Conservation (phyloP, 2,329 filamentous ascomycete species). For the Xylaria sp. region DNA sequence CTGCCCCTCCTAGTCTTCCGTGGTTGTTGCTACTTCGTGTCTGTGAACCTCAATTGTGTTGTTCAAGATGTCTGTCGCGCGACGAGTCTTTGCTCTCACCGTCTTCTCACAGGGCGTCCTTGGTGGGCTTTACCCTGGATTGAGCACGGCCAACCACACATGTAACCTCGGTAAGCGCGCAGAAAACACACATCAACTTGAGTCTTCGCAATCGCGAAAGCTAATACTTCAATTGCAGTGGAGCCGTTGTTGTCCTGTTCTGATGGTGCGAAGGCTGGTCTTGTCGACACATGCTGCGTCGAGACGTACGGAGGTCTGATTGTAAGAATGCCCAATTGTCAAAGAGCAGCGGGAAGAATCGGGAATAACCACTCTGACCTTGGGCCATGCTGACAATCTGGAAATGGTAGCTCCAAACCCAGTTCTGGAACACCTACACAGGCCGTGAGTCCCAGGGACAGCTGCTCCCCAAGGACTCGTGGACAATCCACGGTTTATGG, state of each 20-base stretch:
- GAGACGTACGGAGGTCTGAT: constrained; percentile 73
- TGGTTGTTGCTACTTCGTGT: constrained; percentile 1
- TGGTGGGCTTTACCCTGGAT: constrained; percentile 55
- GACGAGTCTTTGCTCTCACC: constrained; percentile 43
- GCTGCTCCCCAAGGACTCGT: constrained; percentile 64
- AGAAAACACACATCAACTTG: neutral
- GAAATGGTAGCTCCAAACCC: constrained; percentile 60
- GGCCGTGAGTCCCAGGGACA: constrained; percentile 67
- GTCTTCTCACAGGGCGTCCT: constrained; percentile 45
- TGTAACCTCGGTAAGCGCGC: constrained; percentile 58
- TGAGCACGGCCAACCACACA: constrained; percentile 65
- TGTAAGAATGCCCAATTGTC: constrained; percentile 41
- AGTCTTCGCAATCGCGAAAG: constrained; percentile 29
- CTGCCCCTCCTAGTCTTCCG: neutral
- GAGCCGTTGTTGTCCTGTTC: constrained; percentile 60
- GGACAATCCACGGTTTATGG: constrained; percentile 71
- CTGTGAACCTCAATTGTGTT: constrained; percentile 12
- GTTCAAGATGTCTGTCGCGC: constrained; percentile 34
- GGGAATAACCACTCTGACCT: no score
- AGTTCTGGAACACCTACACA: constrained; percentile 73
- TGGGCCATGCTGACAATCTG: constrained; percentile 11
- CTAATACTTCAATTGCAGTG: constrained; percentile 36
- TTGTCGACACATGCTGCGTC: constrained; percentile 70
- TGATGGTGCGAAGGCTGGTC: constrained; percentile 52
- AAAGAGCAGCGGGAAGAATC: neutral